A percentile compares a stretch with the other conserved stretches of the same genome.
These are phyloP conservation scores for Rhodotorula sp. DNA, from an alignment of 1,284 basidiomycete species.

Conservation along the genomic window DNA sequence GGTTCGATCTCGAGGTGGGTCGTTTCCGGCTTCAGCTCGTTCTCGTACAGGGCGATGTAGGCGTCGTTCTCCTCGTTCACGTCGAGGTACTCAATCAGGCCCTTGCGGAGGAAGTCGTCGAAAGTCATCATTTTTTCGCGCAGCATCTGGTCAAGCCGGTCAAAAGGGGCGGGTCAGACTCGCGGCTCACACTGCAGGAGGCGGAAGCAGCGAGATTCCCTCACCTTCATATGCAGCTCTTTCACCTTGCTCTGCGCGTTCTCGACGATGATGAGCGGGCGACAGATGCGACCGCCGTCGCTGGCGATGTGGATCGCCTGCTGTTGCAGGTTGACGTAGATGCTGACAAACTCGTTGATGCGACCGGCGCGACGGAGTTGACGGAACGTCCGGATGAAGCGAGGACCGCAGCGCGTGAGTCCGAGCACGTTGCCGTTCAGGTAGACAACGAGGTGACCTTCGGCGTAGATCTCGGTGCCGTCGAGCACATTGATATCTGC, in stretches of 20 bases:
- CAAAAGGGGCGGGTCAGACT: constrained; percentile 6
- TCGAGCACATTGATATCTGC: constrained; percentile 88
- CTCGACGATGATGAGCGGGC: constrained; percentile 97
- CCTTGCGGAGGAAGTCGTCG: constrained; percentile 89
- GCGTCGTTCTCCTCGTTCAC: constrained; percentile 99
- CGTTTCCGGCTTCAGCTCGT: constrained; percentile 73
- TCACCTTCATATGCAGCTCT: constrained; percentile 74
- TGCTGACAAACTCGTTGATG: constrained; percentile 93
- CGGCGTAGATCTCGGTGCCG: constrained; percentile 91
- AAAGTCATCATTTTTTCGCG: constrained; percentile 78
- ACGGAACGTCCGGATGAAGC: constrained; percentile 87
- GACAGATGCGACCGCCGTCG: constrained; percentile 96
- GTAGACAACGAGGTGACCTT: constrained; percentile 89
- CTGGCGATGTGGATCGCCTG: constrained; percentile 93
- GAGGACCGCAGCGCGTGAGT: constrained; percentile 77
- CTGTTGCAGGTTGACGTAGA: constrained; percentile 97
- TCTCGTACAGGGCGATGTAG: constrained; percentile 92
- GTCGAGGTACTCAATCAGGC: constrained; percentile 99
- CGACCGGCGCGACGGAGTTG: constrained; percentile 85
- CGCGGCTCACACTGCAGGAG: too few species aligned
- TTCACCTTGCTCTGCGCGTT: constrained; percentile 73
- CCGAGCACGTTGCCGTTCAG: constrained; percentile 97
- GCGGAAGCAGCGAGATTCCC: constrained; percentile 37
- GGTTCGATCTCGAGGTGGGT: constrained; percentile 99
- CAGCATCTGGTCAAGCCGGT: constrained; percentile 59